Percentiles rank a stretch among this genome's conserved stretches.
Evolutionary conservation across 2,329 filamentous ascomycete species (phyloP).

Genomic region (Ascochyta rabiei): DNA sequence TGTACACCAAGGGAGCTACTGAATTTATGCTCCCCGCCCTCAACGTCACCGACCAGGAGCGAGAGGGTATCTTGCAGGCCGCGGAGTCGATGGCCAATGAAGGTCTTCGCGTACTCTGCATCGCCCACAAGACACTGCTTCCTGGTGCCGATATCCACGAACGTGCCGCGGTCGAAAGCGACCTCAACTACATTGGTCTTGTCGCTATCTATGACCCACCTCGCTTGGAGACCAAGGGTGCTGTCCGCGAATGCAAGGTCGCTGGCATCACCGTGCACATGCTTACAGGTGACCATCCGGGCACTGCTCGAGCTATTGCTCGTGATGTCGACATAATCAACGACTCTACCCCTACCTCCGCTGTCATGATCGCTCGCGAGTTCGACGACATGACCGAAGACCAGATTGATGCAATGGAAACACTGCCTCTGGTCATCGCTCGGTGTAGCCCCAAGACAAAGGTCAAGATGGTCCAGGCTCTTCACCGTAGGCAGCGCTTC

Average conservation of each 20-base stretch:
- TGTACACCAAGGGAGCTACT: conserved; percentile 49
- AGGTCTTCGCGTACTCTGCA: conserved; percentile 47
- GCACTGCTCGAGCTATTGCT: conserved; percentile 56
- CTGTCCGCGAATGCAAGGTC: conserved; percentile 53
- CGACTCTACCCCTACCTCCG: conserved; percentile 30
- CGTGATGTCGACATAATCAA: conserved; percentile 53
- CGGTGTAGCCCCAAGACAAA: conserved; percentile 56
- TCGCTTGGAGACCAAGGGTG: conserved; percentile 74
- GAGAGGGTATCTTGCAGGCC: conserved; percentile 32
- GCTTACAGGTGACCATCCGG: conserved; percentile 56
- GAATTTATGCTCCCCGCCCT: conserved; percentile 46
- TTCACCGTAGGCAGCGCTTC: conserved; percentile 47
- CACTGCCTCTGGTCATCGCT: conserved; percentile 53
- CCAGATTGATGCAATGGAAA: conserved; percentile 50
- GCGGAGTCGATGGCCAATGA: conserved; percentile 48
- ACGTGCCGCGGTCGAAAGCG: conserved; percentile 68
- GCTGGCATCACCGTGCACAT: conserved; percentile 58
- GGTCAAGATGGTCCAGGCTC: conserved; percentile 54
- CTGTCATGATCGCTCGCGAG: conserved; percentile 52
- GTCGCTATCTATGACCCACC: conserved; percentile 87
- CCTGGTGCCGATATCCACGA: conserved; percentile 37
- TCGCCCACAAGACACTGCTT: conserved; percentile 44
- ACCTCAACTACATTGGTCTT: conserved; percentile 78
- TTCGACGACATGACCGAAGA: conserved; percentile 54
- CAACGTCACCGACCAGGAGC: conserved; percentile 38